A percentile compares a stretch with the other conserved stretches of the same genome.
Conservation (phyloP, 768 basidiomycete genomes). For the Suillus alpinus region DNA sequence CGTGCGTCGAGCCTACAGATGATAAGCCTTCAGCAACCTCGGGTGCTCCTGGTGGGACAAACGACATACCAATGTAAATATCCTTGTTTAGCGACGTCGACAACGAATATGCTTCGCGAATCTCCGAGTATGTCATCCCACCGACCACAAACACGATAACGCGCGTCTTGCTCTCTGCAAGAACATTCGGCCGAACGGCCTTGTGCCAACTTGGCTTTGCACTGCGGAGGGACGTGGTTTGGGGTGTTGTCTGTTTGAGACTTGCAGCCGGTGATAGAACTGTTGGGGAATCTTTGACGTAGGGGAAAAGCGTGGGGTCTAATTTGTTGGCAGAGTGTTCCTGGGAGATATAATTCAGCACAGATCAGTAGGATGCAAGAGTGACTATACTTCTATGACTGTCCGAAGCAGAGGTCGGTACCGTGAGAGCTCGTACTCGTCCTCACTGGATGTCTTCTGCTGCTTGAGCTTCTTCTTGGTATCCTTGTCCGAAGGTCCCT, state of each 20-base stretch:
- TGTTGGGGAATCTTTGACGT: conserved; percentile 77
- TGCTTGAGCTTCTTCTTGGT: conserved; percentile 81
- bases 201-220: conserved; percentile 90
- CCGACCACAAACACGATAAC: conserved; percentile 90
- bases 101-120: conserved; percentile 82
- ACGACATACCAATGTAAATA: conserved; percentile 75
- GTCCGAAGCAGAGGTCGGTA: conserved; percentile 82
- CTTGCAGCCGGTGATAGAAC: conserved; percentile 43
- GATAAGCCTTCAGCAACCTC: neutral
- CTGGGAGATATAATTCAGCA: conserved; percentile 36
- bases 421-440: conserved; percentile 95
- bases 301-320: conserved; percentile 81
- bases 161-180: conserved; percentile 64
- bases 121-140: conserved; percentile 95
- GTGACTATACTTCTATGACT: conserved; percentile 71
- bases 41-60: conserved; percentile 57
- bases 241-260: conserved; percentile 51
- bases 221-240: conserved; percentile 77
- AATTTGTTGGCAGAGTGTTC: conserved; percentile 81
- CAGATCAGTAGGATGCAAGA: neutral
- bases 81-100: conserved; percentile 78
- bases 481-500: conserved; percentile 78
- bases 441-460: conserved; percentile 71
- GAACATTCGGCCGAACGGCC: conserved; percentile 53
- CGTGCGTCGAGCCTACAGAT: conserved; percentile 83